Evolutionary conservation across 768 basidiomycete genomes (phyloP).

Genomic region (Lactarius akahatsu): DNA sequence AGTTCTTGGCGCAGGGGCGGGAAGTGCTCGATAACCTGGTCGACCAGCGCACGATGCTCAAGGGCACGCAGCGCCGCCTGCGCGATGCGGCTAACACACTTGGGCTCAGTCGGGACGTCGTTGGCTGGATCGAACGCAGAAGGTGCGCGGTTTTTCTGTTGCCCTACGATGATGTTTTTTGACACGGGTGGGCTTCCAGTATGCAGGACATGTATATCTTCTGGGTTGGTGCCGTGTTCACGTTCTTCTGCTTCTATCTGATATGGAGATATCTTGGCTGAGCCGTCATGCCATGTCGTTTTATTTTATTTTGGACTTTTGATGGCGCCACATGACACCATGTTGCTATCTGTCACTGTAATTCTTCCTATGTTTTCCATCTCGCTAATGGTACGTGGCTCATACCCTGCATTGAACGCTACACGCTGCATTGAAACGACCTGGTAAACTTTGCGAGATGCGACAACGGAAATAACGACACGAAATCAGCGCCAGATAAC

Average conservation of each 20-base stretch:
- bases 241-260: constrained; percentile 89
- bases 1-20: constrained; percentile 88
- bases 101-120: constrained; percentile 90
- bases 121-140: constrained; percentile 94
- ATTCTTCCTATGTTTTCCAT: not conserved
- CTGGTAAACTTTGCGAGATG: too few relatives aligned
- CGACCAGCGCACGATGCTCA: constrained; percentile 90
- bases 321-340: not conserved
- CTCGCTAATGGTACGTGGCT: not conserved
- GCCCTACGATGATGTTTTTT: not conserved
- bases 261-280: constrained; percentile 89
- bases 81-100: constrained; percentile 92
- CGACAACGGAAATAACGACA: too few relatives aligned
- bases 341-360: not conserved
- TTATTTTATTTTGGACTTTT: constrained; percentile 10
- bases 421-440: not conserved
- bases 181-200: constrained; percentile 42
- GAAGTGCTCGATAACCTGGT: constrained; percentile 90
- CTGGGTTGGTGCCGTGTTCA: constrained; percentile 76
- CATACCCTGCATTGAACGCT: not conserved
- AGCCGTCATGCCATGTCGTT: constrained; percentile 8
- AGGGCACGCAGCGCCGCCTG: constrained; percentile 87
- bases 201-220: constrained; percentile 97
- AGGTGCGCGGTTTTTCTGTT: constrained; percentile 53
- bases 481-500: too few relatives aligned